Percentiles rank a stretch among this genome's conserved stretches.
phyloP scores from a whole-genome alignment of 2,329 filamentous ascomycete genomes.

The Paramyrothecium roridum region DNA sequence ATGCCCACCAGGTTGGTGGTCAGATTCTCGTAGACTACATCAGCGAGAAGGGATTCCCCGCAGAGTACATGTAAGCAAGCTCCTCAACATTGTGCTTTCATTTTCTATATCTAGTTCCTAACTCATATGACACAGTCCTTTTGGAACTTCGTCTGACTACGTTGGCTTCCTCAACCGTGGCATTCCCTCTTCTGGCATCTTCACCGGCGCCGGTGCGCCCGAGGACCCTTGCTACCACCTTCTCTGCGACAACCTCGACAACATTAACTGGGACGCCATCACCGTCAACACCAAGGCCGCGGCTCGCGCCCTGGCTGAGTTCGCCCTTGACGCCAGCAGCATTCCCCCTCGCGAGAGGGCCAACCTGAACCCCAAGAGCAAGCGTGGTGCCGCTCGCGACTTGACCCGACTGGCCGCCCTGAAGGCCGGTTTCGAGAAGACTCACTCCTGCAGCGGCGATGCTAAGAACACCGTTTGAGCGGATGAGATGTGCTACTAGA shows the following conservation, averaged over 20 bases:
- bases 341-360: slow-evolving; percentile 20
- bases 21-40: slow-evolving; percentile 27
- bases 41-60: slow-evolving; percentile 8
- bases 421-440: neutral
- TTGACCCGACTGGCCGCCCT: slow-evolving; percentile 7
- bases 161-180: slow-evolving; percentile 32
- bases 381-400: slow-evolving; percentile 8
- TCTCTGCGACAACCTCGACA: slow-evolving; percentile 28
- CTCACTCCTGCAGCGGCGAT: neutral
- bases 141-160: slow-evolving; percentile 33
- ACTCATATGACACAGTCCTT: slow-evolving; percentile 11
- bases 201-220: slow-evolving; percentile 28
- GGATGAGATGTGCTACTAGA: no score
- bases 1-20: slow-evolving; percentile 33
- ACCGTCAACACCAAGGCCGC: slow-evolving; percentile 34
- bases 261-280: slow-evolving; percentile 30
- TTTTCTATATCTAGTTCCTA: neutral
- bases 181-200: slow-evolving; percentile 34
- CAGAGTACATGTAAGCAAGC: slow-evolving; percentile 14
- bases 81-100: no score
- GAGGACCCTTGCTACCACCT: slow-evolving; percentile 24
- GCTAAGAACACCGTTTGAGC: neutral
- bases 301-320: slow-evolving; percentile 39
- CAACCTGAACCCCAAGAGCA: slow-evolving; percentile 11
- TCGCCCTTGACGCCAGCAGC: slow-evolving; percentile 19